phyloP scores from a whole-genome alignment of 208 protist genomes.

The Leishmania major region DNA sequence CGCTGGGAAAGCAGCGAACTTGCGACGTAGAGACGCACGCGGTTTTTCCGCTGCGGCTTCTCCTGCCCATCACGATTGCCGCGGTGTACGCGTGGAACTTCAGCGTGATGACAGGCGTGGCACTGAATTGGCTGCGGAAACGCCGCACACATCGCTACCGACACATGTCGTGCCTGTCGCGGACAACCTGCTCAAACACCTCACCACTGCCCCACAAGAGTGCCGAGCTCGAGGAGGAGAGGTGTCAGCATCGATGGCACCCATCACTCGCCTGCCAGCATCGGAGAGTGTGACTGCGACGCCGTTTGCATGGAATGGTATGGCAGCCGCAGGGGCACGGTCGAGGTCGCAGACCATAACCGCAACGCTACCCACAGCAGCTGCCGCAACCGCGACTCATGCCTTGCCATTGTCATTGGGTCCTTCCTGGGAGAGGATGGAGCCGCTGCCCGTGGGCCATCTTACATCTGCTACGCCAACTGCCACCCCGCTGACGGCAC shows the following conservation, averaged over 20 bases:
- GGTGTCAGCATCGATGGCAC: neutral
- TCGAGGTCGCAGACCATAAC: neutral
- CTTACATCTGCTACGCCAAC: neutral
- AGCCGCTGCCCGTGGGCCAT: neutral
- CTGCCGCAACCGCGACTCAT: neutral
- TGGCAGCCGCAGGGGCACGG: neutral
- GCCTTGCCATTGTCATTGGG: neutral
- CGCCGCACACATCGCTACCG: neutral
- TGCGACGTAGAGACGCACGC: neutral
- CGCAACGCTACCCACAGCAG: neutral
- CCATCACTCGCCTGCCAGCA: neutral
- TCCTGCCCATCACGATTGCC: neutral
- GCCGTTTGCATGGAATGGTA: neutral
- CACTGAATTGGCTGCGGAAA: neutral
- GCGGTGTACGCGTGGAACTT: neutral
- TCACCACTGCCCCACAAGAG: neutral
- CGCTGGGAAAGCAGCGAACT: neutral
- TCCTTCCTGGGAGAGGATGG: conserved; percentile 1
- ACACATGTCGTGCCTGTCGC: neutral
- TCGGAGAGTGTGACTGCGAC: neutral
- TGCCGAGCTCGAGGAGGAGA: neutral
- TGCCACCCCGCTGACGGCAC: neutral
- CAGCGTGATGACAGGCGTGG: neutral
- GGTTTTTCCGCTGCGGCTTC: neutral
- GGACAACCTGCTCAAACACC: neutral